Conservation (phyloP, 495 filamentous ascomycete species). For the Sordaria brevicollis region DNA sequence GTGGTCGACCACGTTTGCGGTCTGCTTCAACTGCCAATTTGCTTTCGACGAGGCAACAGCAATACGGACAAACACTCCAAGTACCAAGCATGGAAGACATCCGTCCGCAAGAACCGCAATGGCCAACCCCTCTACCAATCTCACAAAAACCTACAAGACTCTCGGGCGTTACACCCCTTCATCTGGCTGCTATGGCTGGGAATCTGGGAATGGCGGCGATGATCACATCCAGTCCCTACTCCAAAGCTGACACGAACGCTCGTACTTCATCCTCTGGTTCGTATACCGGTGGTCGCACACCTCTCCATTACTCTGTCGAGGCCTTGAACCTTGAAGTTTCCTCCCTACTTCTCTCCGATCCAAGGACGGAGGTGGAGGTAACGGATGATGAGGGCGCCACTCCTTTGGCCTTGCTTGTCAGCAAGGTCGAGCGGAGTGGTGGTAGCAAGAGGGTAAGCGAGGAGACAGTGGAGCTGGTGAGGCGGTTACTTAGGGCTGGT, state of each 20-base stretch:
- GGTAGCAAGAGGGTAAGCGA: not conserved
- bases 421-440: not conserved
- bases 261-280: not conserved
- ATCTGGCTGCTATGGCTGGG: not conserved
- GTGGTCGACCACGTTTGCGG: not conserved
- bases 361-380: constrained; percentile 3
- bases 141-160: not conserved
- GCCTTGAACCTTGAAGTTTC: constrained; percentile 4
- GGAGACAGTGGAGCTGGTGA: not conserved
- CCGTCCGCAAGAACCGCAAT: not conserved
- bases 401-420: not conserved
- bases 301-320: constrained; percentile 11
- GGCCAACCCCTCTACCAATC: not conserved
- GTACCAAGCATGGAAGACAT: too few species aligned
- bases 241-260: not conserved
- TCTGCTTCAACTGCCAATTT: not conserved
- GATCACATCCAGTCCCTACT: not conserved
- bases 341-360: not conserved
- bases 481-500: not conserved
- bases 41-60: not conserved
- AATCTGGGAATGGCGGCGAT: not conserved
- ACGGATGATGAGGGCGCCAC: constrained; percentile 1
- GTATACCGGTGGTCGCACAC: not conserved
- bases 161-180: not conserved
- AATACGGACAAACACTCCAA: too few species aligned